Evolutionary conservation across 805 yeast species (phyloP), one percentile per base, ranked within the genome.

Genomic region (Yarrowia sp.): DNA sequence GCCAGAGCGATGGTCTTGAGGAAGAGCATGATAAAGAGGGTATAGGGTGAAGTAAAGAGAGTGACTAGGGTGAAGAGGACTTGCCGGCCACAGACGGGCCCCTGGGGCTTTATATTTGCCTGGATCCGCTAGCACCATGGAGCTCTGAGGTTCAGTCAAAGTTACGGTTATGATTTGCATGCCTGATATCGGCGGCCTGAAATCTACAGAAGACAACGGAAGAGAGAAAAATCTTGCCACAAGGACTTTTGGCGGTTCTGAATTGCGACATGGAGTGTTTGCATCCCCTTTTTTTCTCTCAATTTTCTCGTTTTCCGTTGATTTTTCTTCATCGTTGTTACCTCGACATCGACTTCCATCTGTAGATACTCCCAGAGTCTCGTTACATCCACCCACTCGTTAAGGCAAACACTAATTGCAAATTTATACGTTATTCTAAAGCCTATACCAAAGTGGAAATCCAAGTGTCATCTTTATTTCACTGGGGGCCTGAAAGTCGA

Each of bases 21-120:
- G 35, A 47, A 47, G 39, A 47, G 56, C 56, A 47, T 47, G 39
- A 2, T 14, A 47, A 47, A 14, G 55, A 31, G 55, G 27, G 38
- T 46, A 46, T 46, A 39, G 36, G 29, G 36, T 46, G 53, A 44
- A 29, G 35, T 12, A 12, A 27, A 47, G 33, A 47, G 56, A 47
- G 31, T 47, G 56, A 47, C 56, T 47, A 29, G 51, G 51, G 51
- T 44, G 51, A 44, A 44, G 51, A 29, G 2, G 35, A 19, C 51
- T 44, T 44, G 35, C 18, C 13, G 35, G 18, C 7, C 29, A 21
- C 10, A 25, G 14, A 3, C n/a, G 21, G 32, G 32, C 13, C 6
- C 10, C n/a, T 14, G n/a, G 3, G 13, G 47, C 32, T 42, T 24
- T 42, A 24, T 42, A 42, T 42, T n/a, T 42, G 18, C 44, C 29